Base-by-base conservation (phyloP, 805 yeast species). In the Zygosaccharomyces siamensis region DNA sequence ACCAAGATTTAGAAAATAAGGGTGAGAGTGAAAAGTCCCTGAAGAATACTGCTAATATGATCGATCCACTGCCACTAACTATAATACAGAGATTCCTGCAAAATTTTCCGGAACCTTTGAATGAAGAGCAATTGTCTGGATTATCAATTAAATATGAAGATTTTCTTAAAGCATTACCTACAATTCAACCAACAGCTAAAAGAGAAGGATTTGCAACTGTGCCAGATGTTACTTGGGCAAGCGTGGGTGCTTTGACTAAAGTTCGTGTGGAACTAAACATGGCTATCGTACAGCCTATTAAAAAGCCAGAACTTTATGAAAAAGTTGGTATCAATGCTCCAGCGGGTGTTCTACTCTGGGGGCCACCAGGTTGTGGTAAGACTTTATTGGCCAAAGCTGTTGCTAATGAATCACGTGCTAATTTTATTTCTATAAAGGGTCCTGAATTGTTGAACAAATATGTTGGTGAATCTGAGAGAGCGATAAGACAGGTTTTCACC, bases 311-410 rank as follows among this genome's bases (percentile, higher is more conserved):
- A 53, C 70, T 92, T 18, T 93, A 86, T 63, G 83, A 81, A 54
- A 81, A 83, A 50, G 97, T 90, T 8, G 99, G 99, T 67, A 90
- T 93, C 38, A 81, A 89, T 47, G 97, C 97, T 0, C 98, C 98
- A 2, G 89, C 96, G 0, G 99, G 99, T 49, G 99, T 93, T 1
- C 71, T 93, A 23, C 78, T 93, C 75, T 93, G 99, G 99, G 99
- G 99, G 0, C 99, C 99, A 1, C 99, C 99, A 3, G 99, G 99
- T 32, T 93, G 98, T 72, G 99, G 99, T 76, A 93, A 93, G 64
- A 93, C 99, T 0, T 73, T 93, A 43, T 73, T 93, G 26, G 98
- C 98, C 0, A 93, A 93, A 62, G 99, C 99, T 2, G 98, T 93
- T 2, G 99, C 99, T 8, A 92, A 92, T 64, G 98, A 93, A 68